Evolutionary conservation across 78 protist genomes (phyloP).

Genomic region (Dictyostelium brefeldianum): DNA sequence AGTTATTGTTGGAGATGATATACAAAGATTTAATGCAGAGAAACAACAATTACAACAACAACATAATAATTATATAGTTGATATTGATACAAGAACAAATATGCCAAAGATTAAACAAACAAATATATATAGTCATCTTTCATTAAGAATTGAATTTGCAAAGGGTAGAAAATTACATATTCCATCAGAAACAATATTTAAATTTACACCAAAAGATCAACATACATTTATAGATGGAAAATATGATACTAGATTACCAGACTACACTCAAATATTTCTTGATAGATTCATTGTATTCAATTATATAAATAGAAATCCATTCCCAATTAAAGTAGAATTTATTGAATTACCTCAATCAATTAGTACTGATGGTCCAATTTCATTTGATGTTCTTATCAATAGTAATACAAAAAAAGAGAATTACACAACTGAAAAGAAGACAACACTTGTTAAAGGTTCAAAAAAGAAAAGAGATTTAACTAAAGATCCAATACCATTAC

Average conservation of each 20-base stretch:
- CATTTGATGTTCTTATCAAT: not conserved
- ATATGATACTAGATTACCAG: conserved; percentile 13
- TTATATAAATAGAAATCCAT: not conserved
- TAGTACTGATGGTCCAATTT: not conserved
- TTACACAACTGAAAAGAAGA: not conserved
- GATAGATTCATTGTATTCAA: not conserved
- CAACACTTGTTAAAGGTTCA: not conserved
- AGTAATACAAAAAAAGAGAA: not conserved
- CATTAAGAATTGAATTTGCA: not conserved
- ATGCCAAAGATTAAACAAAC: not conserved
- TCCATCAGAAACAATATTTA: not conserved
- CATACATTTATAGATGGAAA: not conserved
- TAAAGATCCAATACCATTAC: conserved; percentile 24
- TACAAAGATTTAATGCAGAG: not conserved
- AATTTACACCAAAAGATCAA: not conserved
- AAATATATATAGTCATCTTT: not conserved
- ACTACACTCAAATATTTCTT: conserved; percentile 2
- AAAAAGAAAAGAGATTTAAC: not conserved
- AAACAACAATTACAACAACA: not conserved
- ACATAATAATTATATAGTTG: not conserved
- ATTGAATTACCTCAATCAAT: conserved; percentile 2
- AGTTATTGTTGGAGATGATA: not conserved
- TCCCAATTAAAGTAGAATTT: not conserved
- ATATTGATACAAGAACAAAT: too few relatives aligned
- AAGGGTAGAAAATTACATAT: not conserved